Base-by-base conservation (phyloP, 371 early-diverging fungal genomes). In the Sporodiniella umbellata region DNA sequence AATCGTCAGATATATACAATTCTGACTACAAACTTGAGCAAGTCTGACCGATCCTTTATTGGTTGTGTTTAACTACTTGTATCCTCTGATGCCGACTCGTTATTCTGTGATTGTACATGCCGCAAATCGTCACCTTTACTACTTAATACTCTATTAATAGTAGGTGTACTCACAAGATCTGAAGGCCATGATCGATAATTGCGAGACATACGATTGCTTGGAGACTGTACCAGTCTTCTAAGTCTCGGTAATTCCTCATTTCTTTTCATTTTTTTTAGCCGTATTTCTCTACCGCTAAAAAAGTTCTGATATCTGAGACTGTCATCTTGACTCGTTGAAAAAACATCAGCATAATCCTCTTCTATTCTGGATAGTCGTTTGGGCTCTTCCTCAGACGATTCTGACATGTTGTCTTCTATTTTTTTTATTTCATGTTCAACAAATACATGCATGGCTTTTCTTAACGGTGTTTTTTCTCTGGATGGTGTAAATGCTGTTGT, bases 361-460 rank as follows among this genome's bases (percentile, higher is more conserved):
- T 37, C 22, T 1, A 33, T 26, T 43, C 21, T 17, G 19, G 43
- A 15, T 42, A 18, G 30, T 45, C 30, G 28, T 22, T 28, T 45
- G 25, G 22, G 26, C 22, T 15, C 15, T 19, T 46, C 38, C 50
- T 38, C 33, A 8, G 46, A 43, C 10, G 28, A 19, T 10, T 45
- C 15, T 23, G 28, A 7, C 12, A 23, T n/a, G 40, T 35, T 33
- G 26, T 60, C 68, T 14, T 62, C 62, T 8, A 50, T 45, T 4
- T 56, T 51, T 18, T 47, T 25, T 14, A 75, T n/a, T 5, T 54
- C 37, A 47, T 66, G 60, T 5, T 69, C 62, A 8, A 62, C 54
- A 15, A 75, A 49, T 23, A 66, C 58, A 17, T 42, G 52, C 2
- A 66, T 67, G 15, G 68, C 70, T 42, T 72, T 65, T 21, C 61